phyloP scores from a whole-genome alignment of 139 green algal genomes.

The Raphidocelis subcapitata region DNA sequence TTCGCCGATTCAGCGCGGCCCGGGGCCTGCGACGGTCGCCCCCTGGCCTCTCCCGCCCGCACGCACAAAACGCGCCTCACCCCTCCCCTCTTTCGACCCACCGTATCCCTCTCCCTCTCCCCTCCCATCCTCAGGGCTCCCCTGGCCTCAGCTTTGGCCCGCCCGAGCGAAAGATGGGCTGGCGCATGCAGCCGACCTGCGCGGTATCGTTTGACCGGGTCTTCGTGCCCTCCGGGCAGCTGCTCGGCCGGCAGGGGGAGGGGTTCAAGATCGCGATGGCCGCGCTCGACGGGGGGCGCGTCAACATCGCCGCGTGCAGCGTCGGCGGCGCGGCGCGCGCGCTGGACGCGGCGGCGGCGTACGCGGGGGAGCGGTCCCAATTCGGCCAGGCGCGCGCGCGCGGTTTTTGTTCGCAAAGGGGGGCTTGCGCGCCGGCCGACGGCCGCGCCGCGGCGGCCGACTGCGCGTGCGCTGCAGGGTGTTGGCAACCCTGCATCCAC shows the following conservation, averaged over 20 bases:
- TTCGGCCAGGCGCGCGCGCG: slow-evolving; percentile 58
- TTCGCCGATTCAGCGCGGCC: too few relatives aligned
- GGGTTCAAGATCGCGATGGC: slow-evolving; percentile 83
- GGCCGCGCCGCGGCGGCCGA: too few relatives aligned
- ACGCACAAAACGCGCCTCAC: too few relatives aligned
- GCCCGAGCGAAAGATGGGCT: slow-evolving; percentile 79
- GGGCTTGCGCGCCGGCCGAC: too few relatives aligned
- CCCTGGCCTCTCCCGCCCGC: too few relatives aligned
- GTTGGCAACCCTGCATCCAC: too few relatives aligned
- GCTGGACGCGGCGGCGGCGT: slow-evolving; percentile 58
- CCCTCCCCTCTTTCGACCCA: too few relatives aligned
- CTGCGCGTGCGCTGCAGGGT: too few relatives aligned
- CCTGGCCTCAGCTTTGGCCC: slow-evolving; percentile 75
- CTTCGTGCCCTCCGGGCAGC: slow-evolving; percentile 40
- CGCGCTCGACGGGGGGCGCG: slow-evolving; percentile 72
- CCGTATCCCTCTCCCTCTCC: too few relatives aligned
- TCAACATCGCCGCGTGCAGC: slow-evolving; percentile 85
- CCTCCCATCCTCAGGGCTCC: slow-evolving; percentile 23
- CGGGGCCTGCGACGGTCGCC: too few relatives aligned
- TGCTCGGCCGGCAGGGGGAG: slow-evolving; percentile 65
- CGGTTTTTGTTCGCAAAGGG: too few relatives aligned
- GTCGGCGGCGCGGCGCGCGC: slow-evolving; percentile 75
- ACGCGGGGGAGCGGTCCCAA: slow-evolving; percentile 53
- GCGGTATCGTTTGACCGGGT: slow-evolving; percentile 67
- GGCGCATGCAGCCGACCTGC: slow-evolving; percentile 78